Percentiles rank a stretch among this genome's conserved stretches.
Conservation (phyloP, 140 eudicot genomes). For the Bidens hawaiensis region DNA sequence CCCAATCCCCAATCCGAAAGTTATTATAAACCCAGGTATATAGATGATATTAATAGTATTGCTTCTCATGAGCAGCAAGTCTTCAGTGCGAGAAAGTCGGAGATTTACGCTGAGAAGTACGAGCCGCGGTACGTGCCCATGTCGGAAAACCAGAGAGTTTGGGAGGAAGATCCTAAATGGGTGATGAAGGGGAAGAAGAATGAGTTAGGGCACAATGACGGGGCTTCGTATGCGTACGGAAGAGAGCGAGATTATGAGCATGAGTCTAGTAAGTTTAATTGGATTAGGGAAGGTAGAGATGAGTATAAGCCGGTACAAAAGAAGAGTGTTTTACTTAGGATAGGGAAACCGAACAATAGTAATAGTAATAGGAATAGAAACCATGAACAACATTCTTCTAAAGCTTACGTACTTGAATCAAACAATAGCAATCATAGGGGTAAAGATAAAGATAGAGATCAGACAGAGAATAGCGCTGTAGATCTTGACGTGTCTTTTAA, state of each 20-base stretch:
- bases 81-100: no score
- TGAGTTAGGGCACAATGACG: slow-evolving; percentile 9
- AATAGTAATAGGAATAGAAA: slow-evolving; percentile 36
- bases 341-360: slow-evolving; percentile 33
- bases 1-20: slow-evolving; percentile 26
- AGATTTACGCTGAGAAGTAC: slow-evolving; percentile 21
- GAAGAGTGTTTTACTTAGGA: slow-evolving; percentile 71
- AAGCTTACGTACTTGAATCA: slow-evolving; percentile 18
- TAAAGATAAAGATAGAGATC: slow-evolving; percentile 43
- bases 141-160: slow-evolving; percentile 20
- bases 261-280: slow-evolving; percentile 23
- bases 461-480: slow-evolving; percentile 47
- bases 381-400: slow-evolving; percentile 29
- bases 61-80: slow-evolving; percentile 16
- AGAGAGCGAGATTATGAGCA: slow-evolving; percentile 23
- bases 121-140: slow-evolving; percentile 20
- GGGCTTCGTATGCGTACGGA: slow-evolving; percentile 1
- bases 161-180: slow-evolving; percentile 36
- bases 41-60: slow-evolving; percentile 29
- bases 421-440: slow-evolving; percentile 35
- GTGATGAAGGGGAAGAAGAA: slow-evolving; percentile 24
- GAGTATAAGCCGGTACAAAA: slow-evolving; percentile 54
- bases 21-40: slow-evolving; percentile 26
- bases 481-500: slow-evolving; percentile 81
- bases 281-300: slow-evolving; percentile 47